These are phyloP conservation scores for Eragrostis curvula DNA, from an alignment of 176 grass and related monocot species.

Conservation along the genomic window DNA sequence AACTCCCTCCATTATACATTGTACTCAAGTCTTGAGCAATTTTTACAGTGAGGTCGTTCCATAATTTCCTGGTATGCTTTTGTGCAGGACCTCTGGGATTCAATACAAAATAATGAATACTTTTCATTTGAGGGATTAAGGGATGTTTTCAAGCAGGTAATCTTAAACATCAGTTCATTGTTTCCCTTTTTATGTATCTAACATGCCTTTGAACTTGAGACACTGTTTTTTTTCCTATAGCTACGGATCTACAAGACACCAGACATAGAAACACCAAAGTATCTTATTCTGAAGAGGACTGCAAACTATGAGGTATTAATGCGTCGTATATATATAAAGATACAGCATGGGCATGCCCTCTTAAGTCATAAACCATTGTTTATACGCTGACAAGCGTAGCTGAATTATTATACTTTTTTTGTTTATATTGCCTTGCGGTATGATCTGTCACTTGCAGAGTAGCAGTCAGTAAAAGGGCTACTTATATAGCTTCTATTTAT, in stretches of 20 bases:
- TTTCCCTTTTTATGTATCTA: constrained; percentile 15
- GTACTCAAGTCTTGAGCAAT: neutral
- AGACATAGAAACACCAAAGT: constrained; percentile 87
- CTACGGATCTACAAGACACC: constrained; percentile 91
- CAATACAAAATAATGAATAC: constrained; percentile 80
- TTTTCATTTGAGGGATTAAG: constrained; percentile 81
- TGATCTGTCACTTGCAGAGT: neutral
- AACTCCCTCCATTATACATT: neutral
- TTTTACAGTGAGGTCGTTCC: neutral
- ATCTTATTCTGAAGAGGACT: constrained; percentile 79
- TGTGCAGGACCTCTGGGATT: constrained; percentile 92
- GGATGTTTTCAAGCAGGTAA: constrained; percentile 87
- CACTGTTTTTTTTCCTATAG: constrained; percentile 45
- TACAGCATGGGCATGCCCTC: neutral
- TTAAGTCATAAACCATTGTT: constrained; percentile 26
- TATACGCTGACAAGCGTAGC: constrained; percentile 4
- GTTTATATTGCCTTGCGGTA: neutral
- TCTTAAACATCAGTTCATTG: constrained; percentile 1
- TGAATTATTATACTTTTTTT: neutral
- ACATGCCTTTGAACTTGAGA: constrained; percentile 31
- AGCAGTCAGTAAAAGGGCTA: neutral
- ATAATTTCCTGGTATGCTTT: constrained; percentile 6
- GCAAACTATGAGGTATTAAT: constrained; percentile 79
- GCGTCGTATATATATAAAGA: neutral
- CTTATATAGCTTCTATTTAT: constrained; percentile 17